phyloP scores from a whole-genome alignment of 179 eudicot species.

The Dionaea muscipula region DNA sequence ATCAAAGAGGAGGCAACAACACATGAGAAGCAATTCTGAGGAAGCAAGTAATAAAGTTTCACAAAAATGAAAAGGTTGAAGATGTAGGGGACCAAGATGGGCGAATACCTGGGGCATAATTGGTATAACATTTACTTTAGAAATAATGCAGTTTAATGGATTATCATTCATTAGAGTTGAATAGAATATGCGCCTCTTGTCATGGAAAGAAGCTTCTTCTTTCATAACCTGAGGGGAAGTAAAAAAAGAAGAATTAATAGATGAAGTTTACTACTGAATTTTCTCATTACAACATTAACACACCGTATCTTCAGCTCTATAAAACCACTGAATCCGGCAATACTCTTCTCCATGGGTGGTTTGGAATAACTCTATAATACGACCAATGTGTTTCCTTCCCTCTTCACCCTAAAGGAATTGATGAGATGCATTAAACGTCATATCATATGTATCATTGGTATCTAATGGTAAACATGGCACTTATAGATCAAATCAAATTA shows the following conservation, averaged over 20 bases:
- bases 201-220: constrained; percentile 53
- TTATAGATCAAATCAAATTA: too few relatives aligned
- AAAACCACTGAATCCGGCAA: constrained; percentile 95
- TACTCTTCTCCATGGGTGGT: constrained; percentile 59
- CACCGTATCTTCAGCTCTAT: constrained; percentile 86
- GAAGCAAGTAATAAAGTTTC: too few relatives aligned
- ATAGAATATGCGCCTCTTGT: constrained; percentile 68
- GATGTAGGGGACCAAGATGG: constrained; percentile 1
- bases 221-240: constrained; percentile 53
- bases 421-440: too few relatives aligned
- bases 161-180: constrained; percentile 77
- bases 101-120: constrained; percentile 41
- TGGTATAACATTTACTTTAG: constrained; percentile 55
- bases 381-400: constrained; percentile 47
- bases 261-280: neutral
- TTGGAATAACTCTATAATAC: constrained; percentile 66
- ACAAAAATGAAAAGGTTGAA: too few relatives aligned
- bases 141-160: constrained; percentile 58
- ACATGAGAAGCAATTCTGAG: too few relatives aligned
- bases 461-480: too few relatives aligned
- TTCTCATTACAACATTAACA: neutral
- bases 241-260: neutral
- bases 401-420: constrained; percentile 47
- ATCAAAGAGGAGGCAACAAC: too few relatives aligned
- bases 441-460: too few relatives aligned